phyloP scores from a whole-genome alignment of 495 filamentous ascomycete species.

The Diplogelasinospora grovesii region DNA sequence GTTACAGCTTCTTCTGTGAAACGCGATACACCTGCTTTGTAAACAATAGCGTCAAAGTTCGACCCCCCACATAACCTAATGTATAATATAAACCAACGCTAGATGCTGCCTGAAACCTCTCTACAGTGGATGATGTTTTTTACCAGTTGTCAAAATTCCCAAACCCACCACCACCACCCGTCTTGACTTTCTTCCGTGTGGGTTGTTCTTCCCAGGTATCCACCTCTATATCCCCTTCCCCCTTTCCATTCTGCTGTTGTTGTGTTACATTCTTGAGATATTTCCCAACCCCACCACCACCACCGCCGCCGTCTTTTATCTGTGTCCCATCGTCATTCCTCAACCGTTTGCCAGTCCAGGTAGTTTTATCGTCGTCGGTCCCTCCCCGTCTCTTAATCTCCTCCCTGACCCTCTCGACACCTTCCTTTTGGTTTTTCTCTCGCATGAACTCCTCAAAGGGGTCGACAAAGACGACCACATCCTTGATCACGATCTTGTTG shows the following conservation, averaged over 20 bases:
- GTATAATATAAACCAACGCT: too few species aligned
- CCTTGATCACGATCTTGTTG: slow-evolving; percentile 69
- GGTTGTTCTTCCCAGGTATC: slow-evolving; percentile 57
- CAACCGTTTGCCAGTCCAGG: slow-evolving; percentile 87
- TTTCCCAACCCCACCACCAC: slow-evolving; percentile 57
- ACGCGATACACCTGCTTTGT: too few species aligned
- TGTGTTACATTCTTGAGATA: slow-evolving; percentile 45
- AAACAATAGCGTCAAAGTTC: too few species aligned
- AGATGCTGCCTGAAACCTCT: too few species aligned
- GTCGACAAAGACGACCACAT: slow-evolving; percentile 84
- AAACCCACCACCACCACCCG: slow-evolving; percentile 88
- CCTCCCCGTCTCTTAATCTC: slow-evolving; percentile 44
- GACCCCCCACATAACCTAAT: too few species aligned
- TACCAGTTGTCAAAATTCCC: slow-evolving; percentile 89
- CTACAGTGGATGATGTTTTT: too few species aligned
- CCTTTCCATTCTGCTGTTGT: background rate
- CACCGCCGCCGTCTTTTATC: slow-evolving; percentile 26
- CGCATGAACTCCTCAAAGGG: slow-evolving; percentile 89
- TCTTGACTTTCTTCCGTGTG: slow-evolving; percentile 71
- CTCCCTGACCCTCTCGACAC: slow-evolving; percentile 44
- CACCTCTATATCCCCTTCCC: slow-evolving; percentile 35
- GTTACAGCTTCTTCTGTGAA: too few species aligned
- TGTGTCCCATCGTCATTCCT: slow-evolving; percentile 50
- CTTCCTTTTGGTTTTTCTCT: slow-evolving; percentile 49
- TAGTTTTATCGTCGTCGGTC: slow-evolving; percentile 74